Base-by-base conservation (phyloP, 768 basidiomycete genomes). In the Pisolithus orientalis region DNA sequence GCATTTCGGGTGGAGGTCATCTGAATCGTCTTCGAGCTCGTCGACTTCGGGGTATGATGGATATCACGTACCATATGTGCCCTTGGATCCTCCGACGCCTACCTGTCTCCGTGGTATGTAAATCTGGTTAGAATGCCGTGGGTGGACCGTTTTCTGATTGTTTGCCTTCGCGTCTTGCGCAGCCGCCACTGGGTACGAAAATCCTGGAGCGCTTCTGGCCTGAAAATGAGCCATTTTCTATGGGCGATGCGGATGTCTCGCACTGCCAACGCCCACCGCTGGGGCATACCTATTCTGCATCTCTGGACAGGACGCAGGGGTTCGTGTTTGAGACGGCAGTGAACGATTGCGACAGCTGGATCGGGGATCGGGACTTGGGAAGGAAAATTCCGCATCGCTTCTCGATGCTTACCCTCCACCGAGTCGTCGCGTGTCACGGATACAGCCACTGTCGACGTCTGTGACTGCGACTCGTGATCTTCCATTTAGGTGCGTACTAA, bases 171-270 rank as follows among this genome's bases (percentile, higher is more conserved):
- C 25, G 8, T 11, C 11, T 13, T n/a, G 43, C 29, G 16, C 24
- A 50, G 49, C 39, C 31, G n/a, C 25, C 39, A 28, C 9, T 50
- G 5, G 49, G 49, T n/a, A 50, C 49, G 6, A 50, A 50, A 50
- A 50, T 50, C 24, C 17, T 32, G 13, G 49, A 50, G 27, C 49
- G 49, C 5, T 50, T 50, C 39, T 50, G 49, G 49, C 49, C 49
- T 6, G 49, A 50, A 39, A 27, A 32, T n/a, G 49, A 50, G n/a
- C 39, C 27, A 9, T 28, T 29, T 7, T 17, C n/a, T 7, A 42
- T n/a, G 27, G 49, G 28, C 24, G 16, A 42, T 29, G 25, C 16
- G 16, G 44, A 46, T 8, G 27, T 21, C 9, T 46, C 21, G 14
- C 32, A 13, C 21, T 21, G 21, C 21, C 21, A 21, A 21, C 21